Conservation (phyloP, 805 yeast genomes). For the Pichia cabralensis region DNA sequence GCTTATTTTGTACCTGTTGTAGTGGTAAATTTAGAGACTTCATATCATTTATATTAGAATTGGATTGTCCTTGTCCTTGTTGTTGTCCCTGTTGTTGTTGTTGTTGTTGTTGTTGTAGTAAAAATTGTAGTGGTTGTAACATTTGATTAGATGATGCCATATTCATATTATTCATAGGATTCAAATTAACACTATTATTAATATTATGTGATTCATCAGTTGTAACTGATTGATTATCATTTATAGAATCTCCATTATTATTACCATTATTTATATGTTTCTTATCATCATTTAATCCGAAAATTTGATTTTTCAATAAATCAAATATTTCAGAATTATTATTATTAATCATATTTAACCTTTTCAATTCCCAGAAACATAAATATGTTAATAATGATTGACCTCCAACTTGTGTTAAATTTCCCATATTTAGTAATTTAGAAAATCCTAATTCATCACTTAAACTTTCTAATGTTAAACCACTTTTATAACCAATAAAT, state of each 20-base stretch:
- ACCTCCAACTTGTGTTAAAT: constrained; percentile 50
- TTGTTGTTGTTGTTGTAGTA: constrained; percentile 4
- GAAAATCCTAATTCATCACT: constrained; percentile 67
- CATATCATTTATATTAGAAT: too few relatives aligned
- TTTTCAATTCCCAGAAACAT: constrained; percentile 49
- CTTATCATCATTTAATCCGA: constrained; percentile 23
- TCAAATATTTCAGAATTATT: constrained; percentile 14
- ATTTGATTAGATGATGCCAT: too few relatives aligned
- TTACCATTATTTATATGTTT: too few relatives aligned
- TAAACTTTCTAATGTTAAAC: constrained; percentile 43
- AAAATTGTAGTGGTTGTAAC: constrained; percentile 4
- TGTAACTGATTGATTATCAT: not conserved
- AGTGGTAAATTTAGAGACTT: too few relatives aligned
- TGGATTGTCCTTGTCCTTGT: not conserved
- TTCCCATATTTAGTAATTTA: constrained; percentile 36
- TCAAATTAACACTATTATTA: too few relatives aligned
- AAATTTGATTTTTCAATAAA: constrained; percentile 19
- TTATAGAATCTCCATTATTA: too few relatives aligned
- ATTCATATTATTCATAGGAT: too few relatives aligned
- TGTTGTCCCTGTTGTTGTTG: constrained; percentile 1
- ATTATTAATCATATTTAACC: too few relatives aligned
- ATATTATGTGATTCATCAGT: too few relatives aligned
- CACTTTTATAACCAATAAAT: constrained; percentile 6
- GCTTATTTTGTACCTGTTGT: too few relatives aligned
- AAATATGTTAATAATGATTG: constrained; percentile 53